Evolutionary conservation across 2,329 filamentous ascomycete species (phyloP), one percentile per base, ranked within the genome.

Genomic region (Triangularia setosa): DNA sequence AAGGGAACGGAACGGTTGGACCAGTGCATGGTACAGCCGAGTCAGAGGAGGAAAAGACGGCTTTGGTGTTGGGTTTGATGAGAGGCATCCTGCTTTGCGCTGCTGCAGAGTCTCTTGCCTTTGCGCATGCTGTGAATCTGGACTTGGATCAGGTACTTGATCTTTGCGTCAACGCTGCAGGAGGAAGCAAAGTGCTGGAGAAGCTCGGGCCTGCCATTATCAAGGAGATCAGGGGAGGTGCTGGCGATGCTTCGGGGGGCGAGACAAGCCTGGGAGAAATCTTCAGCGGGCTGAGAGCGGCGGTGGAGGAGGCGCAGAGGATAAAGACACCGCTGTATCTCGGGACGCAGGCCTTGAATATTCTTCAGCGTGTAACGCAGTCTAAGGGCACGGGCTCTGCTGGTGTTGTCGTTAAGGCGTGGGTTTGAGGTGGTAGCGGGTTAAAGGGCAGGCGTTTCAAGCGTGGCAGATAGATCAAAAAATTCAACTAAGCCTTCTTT

Each of bases 101-200:
- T 0, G 77, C 79, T 1, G 79, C 76, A 2, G 80, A 82, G 69
- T 71, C 78, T 1, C 72, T 82, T 14, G 75, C 79, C 0, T 80
- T 81, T 66, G 77, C 79, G 2, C 72, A 74, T 18, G 70, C 69
- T 60, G 77, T 81, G 25, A 74, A 74, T 2, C 73, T 82, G 33
- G 79, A 81, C 52, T 73, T 82, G 18, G 77, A 80, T 40, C 79
- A 80, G 70, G 76, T 81, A 1, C 75, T 77, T 56, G 78, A 79
- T 35, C 74, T 82, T 58, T 82, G 79, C 67, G 71, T 78, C 67
- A 78, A 80, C 64, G 80, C 80, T 1, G 80, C 80, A 0, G 80
- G 80, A 9, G 78, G 78, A 5, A 80, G 77, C 64, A 72, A 68
- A 28, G 74, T 80, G 67, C 70, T 81, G 56, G 74, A 76, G 44